phyloP scores from a whole-genome alignment of 306 rosid species.

The Gastrolobium bilobum region DNA sequence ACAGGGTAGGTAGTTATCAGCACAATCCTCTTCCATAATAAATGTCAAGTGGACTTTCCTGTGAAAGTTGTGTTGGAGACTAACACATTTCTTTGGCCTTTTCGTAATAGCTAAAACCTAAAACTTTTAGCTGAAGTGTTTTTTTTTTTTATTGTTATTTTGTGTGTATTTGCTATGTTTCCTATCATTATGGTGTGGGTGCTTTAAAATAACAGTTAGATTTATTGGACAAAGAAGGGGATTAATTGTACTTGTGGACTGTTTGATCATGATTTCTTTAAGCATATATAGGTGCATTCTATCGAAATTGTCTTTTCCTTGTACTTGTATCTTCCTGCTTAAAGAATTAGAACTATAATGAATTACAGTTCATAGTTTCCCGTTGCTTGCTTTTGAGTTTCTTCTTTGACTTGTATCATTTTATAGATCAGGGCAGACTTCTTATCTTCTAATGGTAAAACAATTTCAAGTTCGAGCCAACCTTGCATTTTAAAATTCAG shows the following conservation, averaged over 20 bases:
- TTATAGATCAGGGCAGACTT: conserved; percentile 77
- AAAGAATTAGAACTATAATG: conserved; percentile 22
- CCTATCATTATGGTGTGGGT: neutral
- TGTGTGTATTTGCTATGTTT: conserved; percentile 37
- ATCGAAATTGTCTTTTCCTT: conserved; percentile 18
- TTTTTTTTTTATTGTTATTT: conserved; percentile 27
- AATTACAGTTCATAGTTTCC: conserved; percentile 20
- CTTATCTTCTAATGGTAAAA: conserved; percentile 71
- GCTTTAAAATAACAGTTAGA: conserved; percentile 1
- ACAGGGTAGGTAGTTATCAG: neutral
- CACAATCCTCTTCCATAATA: neutral
- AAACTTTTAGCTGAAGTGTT: conserved; percentile 2
- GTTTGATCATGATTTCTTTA: conserved; percentile 19
- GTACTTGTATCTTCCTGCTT: conserved; percentile 9
- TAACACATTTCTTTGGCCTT: neutral
- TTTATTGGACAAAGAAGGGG: conserved; percentile 33
- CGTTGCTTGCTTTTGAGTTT: conserved; percentile 38
- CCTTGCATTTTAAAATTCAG: conserved; percentile 81
- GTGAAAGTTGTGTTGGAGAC: conserved; percentile 11
- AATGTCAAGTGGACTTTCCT: conserved; percentile 3
- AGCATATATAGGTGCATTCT: conserved; percentile 1
- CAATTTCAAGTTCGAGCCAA: conserved; percentile 74
- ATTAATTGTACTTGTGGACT: conserved; percentile 10
- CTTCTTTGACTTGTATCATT: conserved; percentile 42
- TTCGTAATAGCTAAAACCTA: neutral